A percentile compares a stretch with the other conserved stretches of the same genome.
phyloP scores from a whole-genome alignment of 805 yeast species.

The Candida hungchunana region DNA sequence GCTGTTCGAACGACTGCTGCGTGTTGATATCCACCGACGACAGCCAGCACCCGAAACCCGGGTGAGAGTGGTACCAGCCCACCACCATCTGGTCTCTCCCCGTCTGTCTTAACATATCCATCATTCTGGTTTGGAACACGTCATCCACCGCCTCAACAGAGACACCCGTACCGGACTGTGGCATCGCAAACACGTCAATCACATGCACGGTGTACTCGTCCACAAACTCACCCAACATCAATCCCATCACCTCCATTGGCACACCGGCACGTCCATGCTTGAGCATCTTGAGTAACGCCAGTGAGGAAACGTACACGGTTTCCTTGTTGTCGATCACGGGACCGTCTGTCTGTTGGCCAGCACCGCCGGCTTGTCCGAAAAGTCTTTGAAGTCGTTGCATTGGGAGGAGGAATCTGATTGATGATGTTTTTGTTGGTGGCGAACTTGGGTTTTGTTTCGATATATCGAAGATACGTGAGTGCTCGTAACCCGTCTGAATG shows the following conservation, averaged over 20 bases:
- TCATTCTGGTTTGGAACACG: conserved; percentile 97
- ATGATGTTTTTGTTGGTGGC: conserved; percentile 2
- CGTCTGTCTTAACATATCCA: conserved; percentile 98
- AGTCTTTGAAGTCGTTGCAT: conserved; percentile 42
- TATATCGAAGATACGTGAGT: no score
- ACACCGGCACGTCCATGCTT: conserved; percentile 95
- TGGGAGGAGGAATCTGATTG: background rate
- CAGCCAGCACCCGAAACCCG: conserved; percentile 99
- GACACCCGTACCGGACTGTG: conserved; percentile 97
- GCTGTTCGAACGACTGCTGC: conserved; percentile 95
- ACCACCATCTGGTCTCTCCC: conserved; percentile 99
- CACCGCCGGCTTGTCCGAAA: conserved; percentile 42
- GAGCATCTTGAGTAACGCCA: conserved; percentile 93
- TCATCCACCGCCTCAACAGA: conserved; percentile 99
- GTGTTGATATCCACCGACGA: conserved; percentile 97
- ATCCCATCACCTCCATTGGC: conserved; percentile 91
- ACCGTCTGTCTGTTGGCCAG: conserved; percentile 55
- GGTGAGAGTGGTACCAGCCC: conserved; percentile 99
- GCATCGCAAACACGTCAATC: conserved; percentile 99
- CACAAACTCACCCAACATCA: conserved; percentile 97
- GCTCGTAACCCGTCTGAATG: no score
- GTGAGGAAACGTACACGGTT: conserved; percentile 92
- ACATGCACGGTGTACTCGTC: conserved; percentile 97
- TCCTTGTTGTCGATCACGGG: conserved; percentile 93
- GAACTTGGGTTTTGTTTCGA: no score